These are phyloP conservation scores for Pleurotus ostreatus DNA, from an alignment of 768 basidiomycete species.

Conservation along the genomic window DNA sequence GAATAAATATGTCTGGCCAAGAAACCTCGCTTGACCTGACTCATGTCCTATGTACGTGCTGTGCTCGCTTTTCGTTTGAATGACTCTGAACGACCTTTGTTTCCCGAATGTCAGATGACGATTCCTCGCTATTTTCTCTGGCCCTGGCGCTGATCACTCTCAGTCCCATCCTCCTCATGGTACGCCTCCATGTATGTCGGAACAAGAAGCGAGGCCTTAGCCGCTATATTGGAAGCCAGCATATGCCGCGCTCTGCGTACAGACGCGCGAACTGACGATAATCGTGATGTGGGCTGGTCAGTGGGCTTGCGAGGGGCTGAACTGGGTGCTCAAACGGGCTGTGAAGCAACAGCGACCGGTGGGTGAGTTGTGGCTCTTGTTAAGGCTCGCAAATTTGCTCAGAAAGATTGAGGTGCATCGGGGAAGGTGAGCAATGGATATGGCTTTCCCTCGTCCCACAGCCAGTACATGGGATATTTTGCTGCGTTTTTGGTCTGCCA, in stretches of 20 bases:
- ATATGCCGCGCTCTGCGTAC: conserved; percentile 70
- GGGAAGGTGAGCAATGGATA: conserved; percentile 67
- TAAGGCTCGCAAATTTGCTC: background rate
- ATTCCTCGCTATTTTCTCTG: conserved; percentile 52
- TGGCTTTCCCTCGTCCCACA: conserved; percentile 86
- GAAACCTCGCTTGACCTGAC: conserved; percentile 58
- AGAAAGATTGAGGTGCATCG: conserved; percentile 16
- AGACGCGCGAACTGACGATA: conserved; percentile 76
- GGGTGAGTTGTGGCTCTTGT: conserved; percentile 28
- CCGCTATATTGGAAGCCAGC: conserved; percentile 48
- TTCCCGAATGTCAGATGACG: conserved; percentile 45
- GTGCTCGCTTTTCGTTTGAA: background rate
- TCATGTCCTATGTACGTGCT: conserved; percentile 56
- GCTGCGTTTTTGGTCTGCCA: conserved; percentile 73
- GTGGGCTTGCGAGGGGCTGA: conserved; percentile 64
- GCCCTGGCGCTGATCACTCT: conserved; percentile 60
- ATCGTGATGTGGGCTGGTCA: conserved; percentile 85
- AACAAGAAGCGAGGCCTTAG: background rate
- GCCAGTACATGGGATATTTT: conserved; percentile 90
- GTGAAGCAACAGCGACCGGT: conserved; percentile 68
- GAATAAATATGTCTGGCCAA: too few species aligned
- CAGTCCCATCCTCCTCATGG: conserved; percentile 72
- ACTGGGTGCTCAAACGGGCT: conserved; percentile 61
- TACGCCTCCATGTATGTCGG: conserved; percentile 21
- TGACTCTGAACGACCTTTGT: background rate